A percentile compares a stretch with the other conserved stretches of the same genome.
Evolutionary conservation across 129 eudicot genomes (phyloP).

Genomic region (Tagetes erecta): DNA sequence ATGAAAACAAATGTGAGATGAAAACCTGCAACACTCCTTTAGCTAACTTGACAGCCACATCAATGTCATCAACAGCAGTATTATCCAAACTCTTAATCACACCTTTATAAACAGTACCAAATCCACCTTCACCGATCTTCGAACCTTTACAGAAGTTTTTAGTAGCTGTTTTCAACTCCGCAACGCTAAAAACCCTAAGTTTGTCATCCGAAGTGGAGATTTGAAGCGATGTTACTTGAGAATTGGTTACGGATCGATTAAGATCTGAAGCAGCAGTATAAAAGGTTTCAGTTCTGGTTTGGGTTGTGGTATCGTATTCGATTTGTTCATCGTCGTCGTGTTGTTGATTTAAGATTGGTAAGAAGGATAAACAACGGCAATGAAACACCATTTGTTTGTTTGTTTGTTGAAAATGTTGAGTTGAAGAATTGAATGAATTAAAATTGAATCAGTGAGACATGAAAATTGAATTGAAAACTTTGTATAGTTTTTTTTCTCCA

Average conservation of each 20-base stretch:
- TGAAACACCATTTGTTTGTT: constrained; percentile 23
- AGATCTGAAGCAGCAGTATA: constrained; percentile 12
- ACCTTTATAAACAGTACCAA: constrained; percentile 68
- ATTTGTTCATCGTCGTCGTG: background rate
- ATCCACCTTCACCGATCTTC: constrained; percentile 79
- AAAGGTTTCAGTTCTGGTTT: constrained; percentile 1
- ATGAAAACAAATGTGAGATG: no score
- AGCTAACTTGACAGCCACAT: constrained; percentile 70
- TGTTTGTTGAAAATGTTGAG: no score
- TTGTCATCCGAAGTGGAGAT: constrained; percentile 39
- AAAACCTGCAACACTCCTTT: background rate
- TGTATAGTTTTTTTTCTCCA: background rate
- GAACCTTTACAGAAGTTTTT: constrained; percentile 45
- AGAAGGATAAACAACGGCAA: constrained; percentile 32
- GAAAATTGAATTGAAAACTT: background rate
- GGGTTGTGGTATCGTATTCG: constrained; percentile 9
- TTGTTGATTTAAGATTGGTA: background rate
- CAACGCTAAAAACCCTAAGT: constrained; percentile 50
- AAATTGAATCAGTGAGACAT: background rate
- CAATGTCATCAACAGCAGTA: constrained; percentile 42
- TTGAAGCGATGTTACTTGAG: background rate
- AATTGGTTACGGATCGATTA: background rate
- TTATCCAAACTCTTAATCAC: constrained; percentile 51
- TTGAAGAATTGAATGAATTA: background rate
- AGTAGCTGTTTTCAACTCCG: constrained; percentile 64